Conservation (phyloP, 176 grass and related monocot genomes). For the Lolium rigidum region DNA sequence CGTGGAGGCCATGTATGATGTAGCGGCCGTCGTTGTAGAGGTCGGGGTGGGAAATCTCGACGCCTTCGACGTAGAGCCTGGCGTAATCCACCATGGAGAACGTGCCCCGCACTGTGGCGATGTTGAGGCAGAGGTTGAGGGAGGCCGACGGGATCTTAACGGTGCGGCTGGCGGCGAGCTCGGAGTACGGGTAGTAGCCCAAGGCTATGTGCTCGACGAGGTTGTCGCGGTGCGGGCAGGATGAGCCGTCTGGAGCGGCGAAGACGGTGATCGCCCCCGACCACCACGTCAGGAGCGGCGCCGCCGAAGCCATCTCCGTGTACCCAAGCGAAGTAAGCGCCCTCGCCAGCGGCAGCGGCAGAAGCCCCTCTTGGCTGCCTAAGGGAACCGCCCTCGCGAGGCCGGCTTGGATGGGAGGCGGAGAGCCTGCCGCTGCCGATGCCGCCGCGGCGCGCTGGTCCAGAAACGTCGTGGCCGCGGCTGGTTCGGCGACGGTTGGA, state of each 20-base stretch:
- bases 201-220: slow-evolving; percentile 68
- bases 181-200: slow-evolving; percentile 64
- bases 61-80: no score
- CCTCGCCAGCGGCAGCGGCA: slow-evolving; percentile 45
- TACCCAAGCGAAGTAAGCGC: slow-evolving; percentile 67
- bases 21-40: slow-evolving; percentile 76
- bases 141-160: slow-evolving; percentile 61
- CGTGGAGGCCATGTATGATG: slow-evolving; percentile 64
- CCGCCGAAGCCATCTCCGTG: slow-evolving; percentile 64
- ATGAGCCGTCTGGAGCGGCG: slow-evolving; percentile 56
- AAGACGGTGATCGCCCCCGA: slow-evolving; percentile 66
- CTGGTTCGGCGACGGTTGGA: background rate
- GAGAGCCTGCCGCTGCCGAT: background rate
- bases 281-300: slow-evolving; percentile 49
- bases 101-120: slow-evolving; percentile 40
- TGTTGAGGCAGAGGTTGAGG: slow-evolving; percentile 62
- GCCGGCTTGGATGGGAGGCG: background rate
- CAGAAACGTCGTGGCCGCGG: background rate
- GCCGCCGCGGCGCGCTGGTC: background rate
- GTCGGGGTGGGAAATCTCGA: slow-evolving; percentile 61
- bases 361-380: slow-evolving; percentile 2
- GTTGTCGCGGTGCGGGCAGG: slow-evolving; percentile 53
- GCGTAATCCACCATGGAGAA: no score
- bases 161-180: slow-evolving; percentile 47
- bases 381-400: background rate